A percentile compares a stretch with the other conserved stretches of the same genome.
Conservation (phyloP, 2,329 filamentous ascomycete genomes). For the Cercospora sp. region DNA sequence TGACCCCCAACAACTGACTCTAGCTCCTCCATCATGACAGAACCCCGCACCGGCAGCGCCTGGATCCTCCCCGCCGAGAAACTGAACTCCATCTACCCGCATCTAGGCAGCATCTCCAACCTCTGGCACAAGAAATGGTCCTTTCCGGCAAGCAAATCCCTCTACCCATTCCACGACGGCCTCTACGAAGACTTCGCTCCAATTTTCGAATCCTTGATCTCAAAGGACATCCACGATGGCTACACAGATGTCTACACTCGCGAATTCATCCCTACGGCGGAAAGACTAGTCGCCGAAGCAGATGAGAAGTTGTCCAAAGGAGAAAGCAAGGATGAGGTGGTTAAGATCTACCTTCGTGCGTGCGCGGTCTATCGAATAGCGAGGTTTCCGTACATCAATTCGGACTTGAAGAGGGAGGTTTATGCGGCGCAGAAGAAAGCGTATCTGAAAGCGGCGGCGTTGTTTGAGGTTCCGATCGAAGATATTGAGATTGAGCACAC, state of each 20-base stretch:
- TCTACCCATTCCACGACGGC: constrained; percentile 36
- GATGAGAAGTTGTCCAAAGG: constrained; percentile 28
- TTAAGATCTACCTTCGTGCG: constrained; percentile 40
- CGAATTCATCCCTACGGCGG: constrained; percentile 40
- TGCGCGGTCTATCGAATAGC: constrained; percentile 42
- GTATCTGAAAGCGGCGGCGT: constrained; percentile 39
- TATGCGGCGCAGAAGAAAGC: constrained; percentile 41
- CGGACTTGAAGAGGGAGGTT: constrained; percentile 37
- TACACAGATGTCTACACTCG: constrained; percentile 42
- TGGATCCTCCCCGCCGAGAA: constrained; percentile 48
- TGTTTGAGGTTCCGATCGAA: constrained; percentile 41
- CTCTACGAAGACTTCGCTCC: constrained; percentile 43
- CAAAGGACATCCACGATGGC: constrained; percentile 41
- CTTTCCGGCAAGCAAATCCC: constrained; percentile 35
- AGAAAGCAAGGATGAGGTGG: constrained; percentile 33
- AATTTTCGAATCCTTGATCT: constrained; percentile 41
- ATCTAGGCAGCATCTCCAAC: constrained; percentile 60
- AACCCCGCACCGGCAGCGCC: constrained; percentile 37
- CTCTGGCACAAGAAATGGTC: constrained; percentile 48
- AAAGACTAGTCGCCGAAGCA: constrained; percentile 36
- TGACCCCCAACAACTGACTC: not conserved
- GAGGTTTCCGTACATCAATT: constrained; percentile 43
- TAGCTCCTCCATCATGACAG: constrained; percentile 6
- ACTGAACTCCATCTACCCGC: constrained; percentile 53
- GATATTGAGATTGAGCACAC: constrained; percentile 45